A percentile compares a stretch with the other conserved stretches of the same genome.
Conservation (phyloP, 139 green algal genomes). For the Tetratostichococcus sp. region DNA sequence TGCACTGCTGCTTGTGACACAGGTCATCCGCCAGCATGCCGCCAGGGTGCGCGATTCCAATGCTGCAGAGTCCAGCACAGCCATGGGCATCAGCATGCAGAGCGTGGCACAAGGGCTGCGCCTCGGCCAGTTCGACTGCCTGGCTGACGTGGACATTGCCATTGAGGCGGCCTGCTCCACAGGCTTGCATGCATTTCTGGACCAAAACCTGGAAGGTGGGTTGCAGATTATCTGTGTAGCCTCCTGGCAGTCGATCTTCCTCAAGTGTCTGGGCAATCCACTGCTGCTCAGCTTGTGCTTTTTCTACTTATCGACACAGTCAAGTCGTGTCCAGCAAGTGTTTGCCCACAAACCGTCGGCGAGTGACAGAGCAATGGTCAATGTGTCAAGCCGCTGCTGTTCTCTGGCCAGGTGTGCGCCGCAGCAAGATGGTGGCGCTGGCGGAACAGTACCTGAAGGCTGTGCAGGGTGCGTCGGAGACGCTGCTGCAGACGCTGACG, state of each 20-base stretch:
- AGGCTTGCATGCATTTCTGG: background rate
- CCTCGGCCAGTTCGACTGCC: background rate
- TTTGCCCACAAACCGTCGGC: too few species aligned
- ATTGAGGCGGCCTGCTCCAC: background rate
- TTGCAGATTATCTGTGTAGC: too few species aligned
- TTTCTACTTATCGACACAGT: too few species aligned
- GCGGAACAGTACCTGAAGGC: conserved; percentile 3
- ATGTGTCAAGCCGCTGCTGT: background rate
- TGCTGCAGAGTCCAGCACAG: background rate
- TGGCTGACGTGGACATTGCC: background rate
- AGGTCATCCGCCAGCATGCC: background rate
- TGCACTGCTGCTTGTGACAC: too few species aligned
- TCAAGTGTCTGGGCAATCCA: too few species aligned
- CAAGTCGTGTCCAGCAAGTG: too few species aligned
- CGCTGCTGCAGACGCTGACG: conserved; percentile 5
- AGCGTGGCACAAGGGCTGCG: background rate
- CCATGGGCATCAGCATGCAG: background rate
- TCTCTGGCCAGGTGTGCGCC: background rate
- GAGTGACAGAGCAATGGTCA: background rate
- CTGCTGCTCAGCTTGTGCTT: too few species aligned
- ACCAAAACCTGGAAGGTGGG: background rate
- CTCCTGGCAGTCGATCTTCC: too few species aligned
- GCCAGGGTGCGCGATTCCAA: background rate
- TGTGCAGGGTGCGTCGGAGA: conserved; percentile 1
- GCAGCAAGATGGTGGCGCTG: conserved; percentile 15